Evolutionary conservation across 108 stramenopile genomes (phyloP).

Genomic region (Fragilariopsis cylindrus): DNA sequence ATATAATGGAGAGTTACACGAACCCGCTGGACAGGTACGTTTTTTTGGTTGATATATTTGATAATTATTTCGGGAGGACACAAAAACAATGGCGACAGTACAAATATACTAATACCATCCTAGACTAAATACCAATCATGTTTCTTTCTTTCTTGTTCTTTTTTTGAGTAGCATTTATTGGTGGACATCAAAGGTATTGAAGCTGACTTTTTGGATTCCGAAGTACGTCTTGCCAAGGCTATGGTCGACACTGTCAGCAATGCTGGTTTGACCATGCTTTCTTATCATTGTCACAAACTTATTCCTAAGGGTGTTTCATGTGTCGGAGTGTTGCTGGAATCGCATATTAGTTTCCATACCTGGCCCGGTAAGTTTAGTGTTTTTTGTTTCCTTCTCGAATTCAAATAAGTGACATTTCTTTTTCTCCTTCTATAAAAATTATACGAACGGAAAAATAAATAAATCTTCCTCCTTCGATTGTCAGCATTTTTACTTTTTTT

Average conservation of each 20-base stretch:
- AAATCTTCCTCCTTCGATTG: no score
- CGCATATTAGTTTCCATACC: constrained; percentile 86
- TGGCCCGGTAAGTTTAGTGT: constrained; percentile 56
- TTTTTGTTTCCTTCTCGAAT: no score
- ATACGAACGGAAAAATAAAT: no score
- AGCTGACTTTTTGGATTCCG: constrained; percentile 73
- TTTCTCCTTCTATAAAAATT: no score
- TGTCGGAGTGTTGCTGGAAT: constrained; percentile 83
- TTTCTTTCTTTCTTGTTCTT: not conserved
- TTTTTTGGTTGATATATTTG: not conserved
- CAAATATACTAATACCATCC: no score
- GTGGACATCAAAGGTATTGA: constrained; percentile 80
- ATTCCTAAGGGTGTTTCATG: constrained; percentile 79
- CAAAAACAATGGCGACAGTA: not conserved
- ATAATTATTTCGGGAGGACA: not conserved
- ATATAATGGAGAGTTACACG: constrained; percentile 25
- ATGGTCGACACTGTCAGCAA: constrained; percentile 67
- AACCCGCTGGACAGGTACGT: constrained; percentile 47
- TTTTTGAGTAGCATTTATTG: constrained; percentile 58
- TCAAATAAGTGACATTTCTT: no score
- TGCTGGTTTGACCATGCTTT: constrained; percentile 74
- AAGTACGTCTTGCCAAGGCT: constrained; percentile 61
- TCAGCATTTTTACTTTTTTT: no score
- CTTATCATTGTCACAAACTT: constrained; percentile 85
- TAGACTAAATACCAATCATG: no score